Base-by-base conservation (phyloP, 1,284 basidiomycete species). In the Sphagnurus paluster region DNA sequence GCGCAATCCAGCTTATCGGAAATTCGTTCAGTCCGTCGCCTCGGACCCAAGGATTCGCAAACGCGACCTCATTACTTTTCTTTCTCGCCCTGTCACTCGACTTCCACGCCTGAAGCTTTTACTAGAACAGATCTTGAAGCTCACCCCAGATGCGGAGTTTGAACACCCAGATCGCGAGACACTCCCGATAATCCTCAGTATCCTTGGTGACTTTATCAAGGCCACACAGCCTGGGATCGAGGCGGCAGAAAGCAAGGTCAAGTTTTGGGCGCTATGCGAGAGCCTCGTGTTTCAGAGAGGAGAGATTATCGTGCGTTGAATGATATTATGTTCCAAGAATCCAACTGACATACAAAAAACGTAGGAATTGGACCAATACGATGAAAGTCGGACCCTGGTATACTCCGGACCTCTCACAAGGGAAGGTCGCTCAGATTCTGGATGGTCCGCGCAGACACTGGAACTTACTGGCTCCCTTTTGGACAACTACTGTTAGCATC, bases 171-270 rank as follows among this genome's bases (percentile, higher is more conserved):
- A 91, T 61, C 61, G 76, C 34, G 83, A 88, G 50, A 77, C 74
- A 1, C 69, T 91, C 7, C 85, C 86, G 1, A 70, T 89, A 4
- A 76, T 87, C 9, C 54, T 86, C 25, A 70, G 70, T 14, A 76
- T 89, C 5, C 56, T 90, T 42, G 77, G 72, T 32, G 79, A 82
- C 41, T 82, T 80, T 56, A 74, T 91, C 50, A 88, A 85, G 70
- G 82, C 82, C 51, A 87, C 86, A 0, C 82, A 93, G 59, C 88
- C 88, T 1, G 91, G 91, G 1, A 92, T 93, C 45, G 86, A 82
- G 49, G 86, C 82, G 13, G 87, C 90, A 1, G 88, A 93, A 62
- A 77, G 78, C 49, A 90, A 91, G 62, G 90, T 91, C 51, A 90
- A 89, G 60, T 84, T 90, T 50, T 89, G 85, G 84, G 80, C 74